Base-by-base conservation (phyloP, 805 yeast species). In the Danielia reshetovae region DNA sequence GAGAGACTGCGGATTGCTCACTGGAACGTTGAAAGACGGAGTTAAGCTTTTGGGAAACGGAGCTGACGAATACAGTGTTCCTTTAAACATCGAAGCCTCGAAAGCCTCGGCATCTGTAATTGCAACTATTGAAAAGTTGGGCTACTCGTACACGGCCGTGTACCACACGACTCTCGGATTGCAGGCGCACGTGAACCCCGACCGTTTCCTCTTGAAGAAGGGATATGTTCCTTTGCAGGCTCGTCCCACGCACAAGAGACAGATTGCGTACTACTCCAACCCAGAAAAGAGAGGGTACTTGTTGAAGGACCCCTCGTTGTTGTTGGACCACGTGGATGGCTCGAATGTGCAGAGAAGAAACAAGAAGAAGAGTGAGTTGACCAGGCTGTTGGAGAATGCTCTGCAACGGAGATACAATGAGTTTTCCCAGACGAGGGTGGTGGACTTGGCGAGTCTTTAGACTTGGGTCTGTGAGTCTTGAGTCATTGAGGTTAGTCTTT, bases 161-260 rank as follows among this genome's bases (percentile, higher is more conserved):
- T 90, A 81, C 58, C 83, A 74, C 54, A 70, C 75, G 29, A 59
- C 58, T 34, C 62, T 87, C 22, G 81, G 85, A 3, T 74, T 84
- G 51, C 69, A 77, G 50, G 90, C 87, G 4, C 93, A 87, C 51
- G 67, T 86, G 25, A 61, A 79, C 29, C 97, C 97, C 8, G 74
- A 77, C 30, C 70, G 79, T 59, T 83, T 80, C 48, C 57, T 84
- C 30, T 59, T 69, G 44, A 82, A 73, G 50, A 80, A 78, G 53
- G 95, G 94, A 12, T 77, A 87, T 45, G 58, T 89, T 11, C 97
- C 97, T 29, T 57, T 86, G 45, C 79, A 76, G 34, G 88, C 97
- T 1, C 77, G 88, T 59, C 98, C 98, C 10, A 82, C 81, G 7
- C 79, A 76, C 48, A 77, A 85, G 62, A 82, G 85, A 60, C 87